Base-by-base conservation (phyloP, 1,284 basidiomycete genomes). In the Pholiota adiposa region DNA sequence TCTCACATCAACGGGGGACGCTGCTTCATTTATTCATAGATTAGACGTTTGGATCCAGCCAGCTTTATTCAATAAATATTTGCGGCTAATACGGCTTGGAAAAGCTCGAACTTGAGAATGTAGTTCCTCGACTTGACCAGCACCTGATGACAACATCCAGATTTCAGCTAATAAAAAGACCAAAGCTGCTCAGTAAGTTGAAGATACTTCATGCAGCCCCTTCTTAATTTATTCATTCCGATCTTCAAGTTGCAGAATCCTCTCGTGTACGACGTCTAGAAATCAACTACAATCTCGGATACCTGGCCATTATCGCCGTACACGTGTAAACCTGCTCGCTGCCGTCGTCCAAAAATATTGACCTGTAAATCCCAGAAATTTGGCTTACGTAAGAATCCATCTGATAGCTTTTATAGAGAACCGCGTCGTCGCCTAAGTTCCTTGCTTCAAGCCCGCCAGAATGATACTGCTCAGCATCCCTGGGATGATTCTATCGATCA, bases 391-490 rank as follows among this genome's bases (percentile, higher is more conserved):
- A 50, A 19, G n/a, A 31, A n/a, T 11, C 3, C 23, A 19, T 31
- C 48, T 50, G 48, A 50, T 50, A 46, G 23, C 44, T 46, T 46
- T 46, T 46, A 46, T 46, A 46, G 23, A 25, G 44, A 23, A 16
- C 44, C 12, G 5, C 21, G 18, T 25, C 44, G 23, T 46, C 44
- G 1, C 14, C n/a, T 23, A 16, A 46, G 9, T 23, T 44, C 6
- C 21, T 25, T 23, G 14, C 9, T 23, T 27, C 21, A 11, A 16
- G 18, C 19, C 18, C 12, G 50, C 25, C 38, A 16, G 23, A n/a
- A 14, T 18, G 11, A 14, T 51, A 16, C 29, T 23, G 34, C n/a
- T 51, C 36, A 25, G n/a, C 25, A 9, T 18, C 36, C 31, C 9
- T 12, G 31, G 21, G 21, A 43, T 53, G 18, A 8, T 23, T 53